Evolutionary conservation across 345 rosid species (phyloP).

Genomic region (Salix exigua): DNA sequence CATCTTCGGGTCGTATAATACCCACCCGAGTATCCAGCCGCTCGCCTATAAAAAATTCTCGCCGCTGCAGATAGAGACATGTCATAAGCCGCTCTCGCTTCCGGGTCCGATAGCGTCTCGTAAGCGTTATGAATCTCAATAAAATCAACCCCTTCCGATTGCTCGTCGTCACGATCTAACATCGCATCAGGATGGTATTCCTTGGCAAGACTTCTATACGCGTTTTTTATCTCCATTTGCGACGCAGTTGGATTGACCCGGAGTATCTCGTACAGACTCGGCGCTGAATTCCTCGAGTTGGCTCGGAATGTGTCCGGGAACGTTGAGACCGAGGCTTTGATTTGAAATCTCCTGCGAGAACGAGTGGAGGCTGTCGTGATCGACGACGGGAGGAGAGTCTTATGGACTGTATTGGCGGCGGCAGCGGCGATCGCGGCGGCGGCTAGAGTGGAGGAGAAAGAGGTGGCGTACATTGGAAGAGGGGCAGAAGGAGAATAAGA

Average conservation of each 20-base stretch:
- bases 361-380: background rate
- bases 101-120: constrained; percentile 67
- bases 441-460: background rate
- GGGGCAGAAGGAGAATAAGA: background rate
- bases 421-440: background rate
- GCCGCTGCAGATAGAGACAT: constrained; percentile 37
- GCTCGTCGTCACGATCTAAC: constrained; percentile 10
- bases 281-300: background rate
- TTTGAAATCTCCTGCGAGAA: background rate
- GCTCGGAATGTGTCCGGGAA: background rate
- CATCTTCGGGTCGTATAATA: constrained; percentile 51
- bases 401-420: background rate
- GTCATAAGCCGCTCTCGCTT: constrained; percentile 65
- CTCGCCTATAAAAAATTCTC: background rate
- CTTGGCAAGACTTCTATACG: constrained; percentile 41
- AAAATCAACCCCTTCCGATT: constrained; percentile 51
- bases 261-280: constrained; percentile 27
- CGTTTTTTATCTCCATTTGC: constrained; percentile 16
- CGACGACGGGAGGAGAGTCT: background rate
- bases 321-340: constrained; percentile 6
- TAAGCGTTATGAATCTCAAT: constrained; percentile 72
- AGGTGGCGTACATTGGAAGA: background rate
- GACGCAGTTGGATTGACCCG: constrained; percentile 13
- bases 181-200: constrained; percentile 55
- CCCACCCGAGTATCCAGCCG: constrained; percentile 17